Evolutionary conservation across 768 basidiomycete species (phyloP).

Genomic region (Hericium rajendrae): DNA sequence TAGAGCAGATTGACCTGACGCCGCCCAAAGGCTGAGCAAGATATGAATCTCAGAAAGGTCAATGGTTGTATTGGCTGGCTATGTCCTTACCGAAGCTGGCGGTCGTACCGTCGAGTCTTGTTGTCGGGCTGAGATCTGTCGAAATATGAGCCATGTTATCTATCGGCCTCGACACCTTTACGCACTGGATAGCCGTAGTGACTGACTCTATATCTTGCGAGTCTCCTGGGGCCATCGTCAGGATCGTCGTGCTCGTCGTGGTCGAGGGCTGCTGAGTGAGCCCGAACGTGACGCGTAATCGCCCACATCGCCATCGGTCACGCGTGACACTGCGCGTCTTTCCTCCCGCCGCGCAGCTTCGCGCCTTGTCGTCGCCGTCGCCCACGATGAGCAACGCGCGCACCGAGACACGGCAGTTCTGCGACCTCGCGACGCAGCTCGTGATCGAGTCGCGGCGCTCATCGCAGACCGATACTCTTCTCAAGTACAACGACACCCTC

Average conservation of each 20-base stretch:
- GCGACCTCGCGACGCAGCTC: slow-evolving; percentile 84
- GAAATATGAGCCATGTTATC: slow-evolving; percentile 4
- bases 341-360: too few relatives aligned
- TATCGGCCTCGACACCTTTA: background rate
- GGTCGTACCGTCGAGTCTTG: slow-evolving; percentile 88
- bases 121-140: slow-evolving; percentile 61
- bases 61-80: background rate
- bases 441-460: slow-evolving; percentile 82
- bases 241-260: too few relatives aligned
- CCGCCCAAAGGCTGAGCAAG: slow-evolving; percentile 73
- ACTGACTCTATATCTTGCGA: slow-evolving; percentile 40
- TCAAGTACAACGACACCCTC: slow-evolving; percentile 87
- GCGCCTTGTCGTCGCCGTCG: background rate
- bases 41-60: background rate
- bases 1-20: slow-evolving; percentile 81
- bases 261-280: background rate
- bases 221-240: slow-evolving; percentile 18
- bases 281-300: background rate
- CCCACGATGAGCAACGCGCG: slow-evolving; percentile 19
- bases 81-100: slow-evolving; percentile 71
- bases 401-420: slow-evolving; percentile 53
- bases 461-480: slow-evolving; percentile 68
- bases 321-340: background rate
- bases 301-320: background rate
- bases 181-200: slow-evolving; percentile 32